phyloP scores from a whole-genome alignment of 2,329 filamentous ascomycete genomes.

The Phaeosphaeria sp. region DNA sequence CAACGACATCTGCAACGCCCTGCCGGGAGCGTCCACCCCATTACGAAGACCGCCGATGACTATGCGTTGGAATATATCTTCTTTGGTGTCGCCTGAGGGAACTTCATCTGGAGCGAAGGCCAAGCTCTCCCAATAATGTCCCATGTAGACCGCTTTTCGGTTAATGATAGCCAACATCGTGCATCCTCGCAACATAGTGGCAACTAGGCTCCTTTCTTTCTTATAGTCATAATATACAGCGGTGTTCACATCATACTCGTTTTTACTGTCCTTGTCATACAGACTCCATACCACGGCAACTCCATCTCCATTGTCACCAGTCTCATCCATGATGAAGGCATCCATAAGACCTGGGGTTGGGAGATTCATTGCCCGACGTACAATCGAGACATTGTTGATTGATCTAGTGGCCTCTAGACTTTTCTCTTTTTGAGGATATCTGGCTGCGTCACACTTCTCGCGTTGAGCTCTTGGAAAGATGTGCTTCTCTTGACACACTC shows the following conservation, averaged over 20 bases:
- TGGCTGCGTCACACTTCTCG: too few relatives aligned
- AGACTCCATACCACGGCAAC: background rate
- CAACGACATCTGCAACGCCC: background rate
- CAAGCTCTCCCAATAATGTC: constrained; percentile 10
- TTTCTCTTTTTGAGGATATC: too few relatives aligned
- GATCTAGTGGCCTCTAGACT: too few relatives aligned
- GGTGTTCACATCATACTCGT: constrained; percentile 2
- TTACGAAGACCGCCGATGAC: background rate
- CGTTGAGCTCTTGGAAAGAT: too few relatives aligned
- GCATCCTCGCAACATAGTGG: constrained; percentile 1
- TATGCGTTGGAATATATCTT: background rate
- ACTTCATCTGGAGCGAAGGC: background rate
- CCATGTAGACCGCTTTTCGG: constrained; percentile 8
- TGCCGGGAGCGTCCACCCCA: background rate
- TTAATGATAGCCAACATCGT: constrained; percentile 10
- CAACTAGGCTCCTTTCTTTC: background rate
- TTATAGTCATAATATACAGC: constrained; percentile 1
- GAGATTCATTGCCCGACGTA: constrained; percentile 2
- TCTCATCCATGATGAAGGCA: background rate
- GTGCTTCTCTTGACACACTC: too few relatives aligned
- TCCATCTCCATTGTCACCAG: background rate
- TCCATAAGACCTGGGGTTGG: background rate
- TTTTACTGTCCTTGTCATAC: background rate
- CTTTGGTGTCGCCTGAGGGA: background rate
- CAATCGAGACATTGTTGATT: background rate